Base-by-base conservation (phyloP, 2,329 filamentous ascomycete genomes). In the Cryphonectria japonica region DNA sequence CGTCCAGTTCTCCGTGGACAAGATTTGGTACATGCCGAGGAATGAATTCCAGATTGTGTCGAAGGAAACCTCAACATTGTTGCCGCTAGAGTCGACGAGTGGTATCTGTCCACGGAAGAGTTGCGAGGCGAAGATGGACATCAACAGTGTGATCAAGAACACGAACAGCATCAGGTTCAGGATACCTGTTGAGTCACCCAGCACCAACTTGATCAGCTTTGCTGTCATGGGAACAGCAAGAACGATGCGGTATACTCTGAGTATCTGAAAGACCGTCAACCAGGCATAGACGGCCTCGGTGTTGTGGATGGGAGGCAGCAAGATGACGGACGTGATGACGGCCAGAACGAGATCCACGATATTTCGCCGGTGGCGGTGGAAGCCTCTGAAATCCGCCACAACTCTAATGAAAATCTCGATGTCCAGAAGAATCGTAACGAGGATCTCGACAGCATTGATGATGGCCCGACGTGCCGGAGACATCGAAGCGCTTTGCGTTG, bases 1-100 rank as follows among this genome's bases (percentile, higher is more conserved):
- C 0, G 97, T 99, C 96, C 96, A 99, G 78, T 97, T 94, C 79
- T 99, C 96, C 76, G 94, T 98, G 13, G 96, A 98, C 61, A 99
- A 84, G 41, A 99, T 89, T 81, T 98, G 94, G 79, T 99, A 99
- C 94, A 99, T 98, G 70, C 95, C 96, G 22, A 99, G 85, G 78
- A 99, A 99, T 0, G 94, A 93, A 78, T 98, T 98, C 84, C 92
- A 99, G 50, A 99, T 96, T 54, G 93, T 93, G 78, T 89, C 90
- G 79, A 99, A 99, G 0, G 93, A 92, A 59, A 96, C 88, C 32
- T 87, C 82, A 73, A 93, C 89, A 2, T 87, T 81, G 2, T 92
- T 83, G 2, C 90, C 92, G n/a, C 82, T 79, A 2, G 83, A 80
- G 74, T 93, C 88, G n/a, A 85, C 76, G 43, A 85, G 76, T 0